These are phyloP conservation scores for Pachyrhizus erosus DNA, from an alignment of 306 rosid genomes.

Conservation along the genomic window DNA sequence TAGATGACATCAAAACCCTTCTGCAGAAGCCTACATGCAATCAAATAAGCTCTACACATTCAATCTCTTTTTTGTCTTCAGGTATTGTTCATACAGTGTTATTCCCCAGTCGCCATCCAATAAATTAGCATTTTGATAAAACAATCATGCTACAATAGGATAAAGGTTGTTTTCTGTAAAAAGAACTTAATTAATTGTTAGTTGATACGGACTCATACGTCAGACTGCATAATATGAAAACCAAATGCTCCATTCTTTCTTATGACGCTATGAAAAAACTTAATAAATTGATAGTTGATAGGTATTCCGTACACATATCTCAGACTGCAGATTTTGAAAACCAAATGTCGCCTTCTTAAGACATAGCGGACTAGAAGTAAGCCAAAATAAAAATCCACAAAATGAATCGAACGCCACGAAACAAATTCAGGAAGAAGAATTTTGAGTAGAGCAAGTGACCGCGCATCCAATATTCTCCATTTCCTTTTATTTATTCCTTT, in stretches of 20 bases:
- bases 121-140: not conserved
- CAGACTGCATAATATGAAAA: conserved; percentile 13
- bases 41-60: not conserved
- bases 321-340: conserved; percentile 9
- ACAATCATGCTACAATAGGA: not conserved
- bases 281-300: not conserved
- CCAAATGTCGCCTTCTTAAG: not conserved
- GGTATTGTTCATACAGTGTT: not conserved
- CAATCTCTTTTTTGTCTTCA: not conserved
- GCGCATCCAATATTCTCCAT: conserved; percentile 14
- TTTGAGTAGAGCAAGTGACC: not conserved
- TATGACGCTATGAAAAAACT: not conserved
- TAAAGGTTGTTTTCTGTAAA: conserved; percentile 1
- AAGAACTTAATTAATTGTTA: not conserved
- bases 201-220: not conserved
- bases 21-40: not conserved
- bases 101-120: conserved; percentile 1
- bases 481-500: not conserved
- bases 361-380: not conserved
- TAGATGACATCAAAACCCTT: conserved; percentile 10
- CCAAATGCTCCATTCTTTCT: not conserved
- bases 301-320: not conserved
- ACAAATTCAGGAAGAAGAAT: not conserved
- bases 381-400: not conserved
- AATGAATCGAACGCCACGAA: conserved; percentile 12